A percentile compares a stretch with the other conserved stretches of the same genome.
These are phyloP conservation scores for Phytophthora cactorum DNA, from an alignment of 352 stramenopile species.

Conservation along the genomic window DNA sequence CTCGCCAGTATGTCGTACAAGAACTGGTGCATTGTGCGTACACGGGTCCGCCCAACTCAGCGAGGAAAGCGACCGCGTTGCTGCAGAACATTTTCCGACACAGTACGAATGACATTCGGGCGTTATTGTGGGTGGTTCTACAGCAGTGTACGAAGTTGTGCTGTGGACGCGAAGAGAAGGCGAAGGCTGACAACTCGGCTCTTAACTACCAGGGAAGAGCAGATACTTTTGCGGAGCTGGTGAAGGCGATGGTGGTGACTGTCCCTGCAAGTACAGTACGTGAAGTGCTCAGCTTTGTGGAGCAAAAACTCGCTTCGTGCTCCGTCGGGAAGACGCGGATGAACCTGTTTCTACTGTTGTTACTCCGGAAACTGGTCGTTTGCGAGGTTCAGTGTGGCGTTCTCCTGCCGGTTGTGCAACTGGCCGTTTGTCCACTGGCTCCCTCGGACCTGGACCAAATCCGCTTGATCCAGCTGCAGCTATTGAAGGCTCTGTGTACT, in stretches of 20 bases:
- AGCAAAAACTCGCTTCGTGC: slow-evolving; percentile 60
- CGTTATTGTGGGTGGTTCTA: slow-evolving; percentile 57
- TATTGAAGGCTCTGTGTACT: slow-evolving; percentile 55
- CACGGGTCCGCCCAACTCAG: slow-evolving; percentile 17
- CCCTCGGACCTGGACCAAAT: slow-evolving; percentile 38
- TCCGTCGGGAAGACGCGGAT: slow-evolving; percentile 40
- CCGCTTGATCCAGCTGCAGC: slow-evolving; percentile 56
- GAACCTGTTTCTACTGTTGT: slow-evolving; percentile 61
- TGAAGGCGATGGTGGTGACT: slow-evolving; percentile 48
- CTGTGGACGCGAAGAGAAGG: slow-evolving; percentile 49
- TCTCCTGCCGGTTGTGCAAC: slow-evolving; percentile 45
- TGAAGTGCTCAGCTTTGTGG: slow-evolving; percentile 46
- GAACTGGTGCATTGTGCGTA: slow-evolving; percentile 58
- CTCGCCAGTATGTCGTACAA: slow-evolving; percentile 50
- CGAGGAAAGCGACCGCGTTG: slow-evolving; percentile 35
- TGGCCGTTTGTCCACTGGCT: slow-evolving; percentile 50
- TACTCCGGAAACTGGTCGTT: slow-evolving; percentile 57
- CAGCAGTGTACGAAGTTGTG: slow-evolving; percentile 66
- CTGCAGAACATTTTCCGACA: slow-evolving; percentile 42
- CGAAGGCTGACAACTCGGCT: background rate
- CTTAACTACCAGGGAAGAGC: slow-evolving; percentile 37
- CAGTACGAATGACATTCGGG: slow-evolving; percentile 13
- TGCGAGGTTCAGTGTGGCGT: slow-evolving; percentile 31
- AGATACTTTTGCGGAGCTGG: slow-evolving; percentile 51
- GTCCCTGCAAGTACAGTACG: slow-evolving; percentile 19